Evolutionary conservation across 306 rosid species (phyloP).

Genomic region (Fragaria vesca): DNA sequence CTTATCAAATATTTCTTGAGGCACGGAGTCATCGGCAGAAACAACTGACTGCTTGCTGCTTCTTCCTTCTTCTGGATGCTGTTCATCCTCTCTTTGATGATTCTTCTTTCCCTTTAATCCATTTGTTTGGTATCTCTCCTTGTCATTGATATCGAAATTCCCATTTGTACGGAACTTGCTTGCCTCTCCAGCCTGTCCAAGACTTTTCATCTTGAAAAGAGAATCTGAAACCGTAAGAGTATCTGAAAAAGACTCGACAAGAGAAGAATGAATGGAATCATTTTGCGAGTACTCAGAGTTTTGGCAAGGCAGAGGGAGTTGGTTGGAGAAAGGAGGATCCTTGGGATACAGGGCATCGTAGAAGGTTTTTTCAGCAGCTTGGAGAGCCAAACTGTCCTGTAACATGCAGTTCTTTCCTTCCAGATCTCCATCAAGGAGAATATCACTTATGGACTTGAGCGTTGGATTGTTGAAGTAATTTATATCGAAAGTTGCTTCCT

Average conservation of each 20-base stretch:
- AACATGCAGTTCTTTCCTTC: conserved; percentile 13
- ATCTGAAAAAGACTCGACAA: conserved; percentile 22
- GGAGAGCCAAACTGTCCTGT: conserved; percentile 34
- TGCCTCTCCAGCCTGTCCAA: conserved; percentile 6
- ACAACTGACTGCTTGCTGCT: conserved; percentile 28
- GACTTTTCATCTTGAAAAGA: conserved; percentile 15
- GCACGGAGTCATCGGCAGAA: conserved; percentile 25
- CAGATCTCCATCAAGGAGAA: conserved; percentile 32
- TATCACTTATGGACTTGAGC: conserved; percentile 32
- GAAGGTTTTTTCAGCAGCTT: conserved; percentile 32
- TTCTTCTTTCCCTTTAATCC: conserved; percentile 30
- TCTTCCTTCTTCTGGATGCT: conserved; percentile 29
- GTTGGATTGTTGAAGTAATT: conserved; percentile 26
- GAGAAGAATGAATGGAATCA: conserved; percentile 16
- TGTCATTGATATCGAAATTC: conserved; percentile 11
- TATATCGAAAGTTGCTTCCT: conserved; percentile 22
- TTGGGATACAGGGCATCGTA: conserved; percentile 28
- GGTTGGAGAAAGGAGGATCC: conserved; percentile 24
- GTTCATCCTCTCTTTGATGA: conserved; percentile 21
- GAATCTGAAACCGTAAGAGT: conserved; percentile 24
- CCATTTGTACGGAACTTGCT: conserved; percentile 23
- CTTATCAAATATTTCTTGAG: conserved; percentile 36
- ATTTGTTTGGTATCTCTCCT: neutral
- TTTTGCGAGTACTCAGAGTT: conserved; percentile 18
- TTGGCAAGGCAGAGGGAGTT: neutral